Evolutionary conservation across 2,329 filamentous ascomycete genomes (phyloP).

Genomic region (Nectriaceae sp.): DNA sequence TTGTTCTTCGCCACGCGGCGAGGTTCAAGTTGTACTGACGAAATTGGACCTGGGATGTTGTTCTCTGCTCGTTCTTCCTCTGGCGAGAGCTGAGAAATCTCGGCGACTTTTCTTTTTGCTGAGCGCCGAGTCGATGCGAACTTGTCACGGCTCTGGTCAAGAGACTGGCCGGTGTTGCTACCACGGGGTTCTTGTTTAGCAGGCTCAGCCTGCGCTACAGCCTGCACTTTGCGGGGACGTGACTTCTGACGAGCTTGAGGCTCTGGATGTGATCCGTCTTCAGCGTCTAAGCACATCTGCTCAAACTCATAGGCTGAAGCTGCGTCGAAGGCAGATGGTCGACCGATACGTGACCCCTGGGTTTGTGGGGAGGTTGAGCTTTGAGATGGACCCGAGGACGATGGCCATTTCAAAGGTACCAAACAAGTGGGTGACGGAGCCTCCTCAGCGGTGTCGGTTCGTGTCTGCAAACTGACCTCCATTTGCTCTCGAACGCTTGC

Average conservation of each 20-base stretch:
- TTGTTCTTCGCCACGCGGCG: not conserved
- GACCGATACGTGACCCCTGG: not conserved
- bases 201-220: not conserved
- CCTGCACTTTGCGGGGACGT: not conserved
- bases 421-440: not conserved
- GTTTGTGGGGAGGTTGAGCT: not conserved
- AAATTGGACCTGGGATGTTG: not conserved
- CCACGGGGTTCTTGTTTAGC: not conserved
- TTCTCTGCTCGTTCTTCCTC: slow-evolving; percentile 10
- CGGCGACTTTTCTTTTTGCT: slow-evolving; percentile 29
- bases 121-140: not conserved
- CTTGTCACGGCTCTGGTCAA: not conserved
- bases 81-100: slow-evolving; percentile 25
- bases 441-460: not conserved
- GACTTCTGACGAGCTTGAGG: not conserved
- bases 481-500: no score
- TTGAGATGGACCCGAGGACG: not conserved
- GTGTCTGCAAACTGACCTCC: not conserved
- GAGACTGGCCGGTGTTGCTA: no score
- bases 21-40: not conserved
- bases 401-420: not conserved
- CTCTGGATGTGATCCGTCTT: not conserved
- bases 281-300: not conserved
- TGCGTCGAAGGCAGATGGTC: not conserved
- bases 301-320: not conserved